Conservation (phyloP, 257 asterid genomes). For the Capsicum pubescens region DNA sequence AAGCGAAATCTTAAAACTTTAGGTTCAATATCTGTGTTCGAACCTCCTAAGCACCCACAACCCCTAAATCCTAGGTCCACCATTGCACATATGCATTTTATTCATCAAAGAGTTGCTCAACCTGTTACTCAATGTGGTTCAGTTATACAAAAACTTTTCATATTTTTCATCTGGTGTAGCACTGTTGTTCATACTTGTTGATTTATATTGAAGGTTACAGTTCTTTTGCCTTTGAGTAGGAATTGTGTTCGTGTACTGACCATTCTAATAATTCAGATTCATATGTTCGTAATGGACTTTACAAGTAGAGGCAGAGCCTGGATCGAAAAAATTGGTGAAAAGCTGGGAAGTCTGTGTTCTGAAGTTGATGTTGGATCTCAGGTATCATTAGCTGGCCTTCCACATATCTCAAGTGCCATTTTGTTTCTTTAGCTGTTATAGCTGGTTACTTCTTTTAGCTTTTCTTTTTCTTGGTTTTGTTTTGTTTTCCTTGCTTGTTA, state of each 20-base stretch:
- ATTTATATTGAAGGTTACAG: background rate
- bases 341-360: slow-evolving; percentile 33
- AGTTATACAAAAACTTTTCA: background rate
- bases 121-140: slow-evolving; percentile 1
- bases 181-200: background rate
- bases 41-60: too few relatives aligned
- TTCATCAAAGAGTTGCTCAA: slow-evolving; percentile 3
- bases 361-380: slow-evolving; percentile 30
- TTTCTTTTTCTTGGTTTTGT: background rate
- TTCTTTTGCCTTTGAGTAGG: slow-evolving; percentile 9
- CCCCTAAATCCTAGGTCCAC: too few relatives aligned
- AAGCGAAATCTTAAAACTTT: too few relatives aligned
- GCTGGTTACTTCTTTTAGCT: background rate
- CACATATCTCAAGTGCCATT: slow-evolving; percentile 1
- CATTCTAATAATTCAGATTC: background rate
- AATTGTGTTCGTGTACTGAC: background rate
- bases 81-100: background rate
- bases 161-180: background rate
- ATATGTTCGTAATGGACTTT: slow-evolving; percentile 29
- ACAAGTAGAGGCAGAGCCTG: slow-evolving; percentile 22
- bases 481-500: background rate
- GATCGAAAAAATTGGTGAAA: slow-evolving; percentile 30
- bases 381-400: slow-evolving; percentile 28
- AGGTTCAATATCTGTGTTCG: too few relatives aligned
- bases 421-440: background rate